Percentiles rank a stretch among this genome's conserved stretches.
These are phyloP conservation scores for Phaseolus coccineus DNA, from an alignment of 331 rosid genomes.

Conservation along the genomic window DNA sequence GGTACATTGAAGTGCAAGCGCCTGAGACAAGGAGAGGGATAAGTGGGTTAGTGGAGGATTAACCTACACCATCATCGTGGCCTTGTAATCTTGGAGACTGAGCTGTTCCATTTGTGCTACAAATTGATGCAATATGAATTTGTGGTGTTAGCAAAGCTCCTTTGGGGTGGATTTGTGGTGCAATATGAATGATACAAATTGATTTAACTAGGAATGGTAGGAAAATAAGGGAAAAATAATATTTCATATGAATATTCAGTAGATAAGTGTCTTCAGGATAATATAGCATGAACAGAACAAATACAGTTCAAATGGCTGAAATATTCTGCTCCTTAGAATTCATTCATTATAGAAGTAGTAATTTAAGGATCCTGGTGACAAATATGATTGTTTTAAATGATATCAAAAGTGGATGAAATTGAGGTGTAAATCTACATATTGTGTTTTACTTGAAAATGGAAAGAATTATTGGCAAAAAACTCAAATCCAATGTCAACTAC, in stretches of 20 bases:
- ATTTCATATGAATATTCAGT: neutral
- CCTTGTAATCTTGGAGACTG: neutral
- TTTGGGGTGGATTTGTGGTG: neutral
- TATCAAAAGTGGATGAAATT: neutral
- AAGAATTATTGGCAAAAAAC: neutral
- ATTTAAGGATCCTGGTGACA: neutral
- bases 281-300: neutral
- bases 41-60: neutral
- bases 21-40: neutral
- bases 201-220: neutral
- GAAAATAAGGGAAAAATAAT: neutral
- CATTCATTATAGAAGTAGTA: neutral
- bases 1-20: neutral
- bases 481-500: no score
- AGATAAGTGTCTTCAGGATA: neutral
- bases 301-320: neutral
- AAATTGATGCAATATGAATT: no score
- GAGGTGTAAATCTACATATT: slow-evolving; percentile 3
- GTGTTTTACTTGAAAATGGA: slow-evolving; percentile 1
- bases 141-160: neutral
- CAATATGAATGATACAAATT: neutral
- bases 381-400: slow-evolving; percentile 6
- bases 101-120: neutral
- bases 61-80: neutral
- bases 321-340: neutral